Conservation (phyloP, 2,329 filamentous ascomycete species). For the Trichophyton simii region DNA sequence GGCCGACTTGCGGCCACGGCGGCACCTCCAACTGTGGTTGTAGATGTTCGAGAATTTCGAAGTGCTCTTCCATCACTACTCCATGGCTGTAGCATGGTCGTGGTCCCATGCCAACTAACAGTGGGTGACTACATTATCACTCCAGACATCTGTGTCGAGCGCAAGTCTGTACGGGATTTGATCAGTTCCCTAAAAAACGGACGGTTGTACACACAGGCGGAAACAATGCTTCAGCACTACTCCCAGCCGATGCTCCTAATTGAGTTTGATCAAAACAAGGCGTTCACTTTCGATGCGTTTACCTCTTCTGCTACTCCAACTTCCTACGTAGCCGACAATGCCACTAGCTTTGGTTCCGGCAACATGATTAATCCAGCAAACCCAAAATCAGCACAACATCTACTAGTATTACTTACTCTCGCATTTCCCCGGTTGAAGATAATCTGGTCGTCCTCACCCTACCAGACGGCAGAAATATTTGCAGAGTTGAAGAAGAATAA, state of each 20-base stretch:
- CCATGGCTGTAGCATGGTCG: conserved; percentile 74
- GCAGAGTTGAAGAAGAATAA: conserved; percentile 82
- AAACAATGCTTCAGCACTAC: conserved; percentile 92
- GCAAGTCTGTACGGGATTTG: conserved; percentile 83
- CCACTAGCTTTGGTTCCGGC: conserved; percentile 43
- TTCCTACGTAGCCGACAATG: conserved; percentile 43
- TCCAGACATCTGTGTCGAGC: conserved; percentile 82
- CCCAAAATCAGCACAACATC: conserved; percentile 72
- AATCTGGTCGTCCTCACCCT: conserved; percentile 86
- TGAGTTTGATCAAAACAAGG: conserved; percentile 95
- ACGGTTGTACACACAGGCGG: conserved; percentile 78
- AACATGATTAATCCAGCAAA: conserved; percentile 49
- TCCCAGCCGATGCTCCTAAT: conserved; percentile 81
- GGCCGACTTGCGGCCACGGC: conserved; percentile 73
- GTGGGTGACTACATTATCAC: conserved; percentile 94
- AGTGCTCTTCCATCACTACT: conserved; percentile 83
- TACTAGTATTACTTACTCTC: conserved; percentile 81
- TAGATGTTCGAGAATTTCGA: conserved; percentile 92
- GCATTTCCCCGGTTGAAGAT: conserved; percentile 82
- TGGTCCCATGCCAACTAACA: conserved; percentile 90
- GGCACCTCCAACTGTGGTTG: conserved; percentile 77
- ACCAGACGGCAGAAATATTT: conserved; percentile 96
- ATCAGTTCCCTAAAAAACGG: conserved; percentile 88
- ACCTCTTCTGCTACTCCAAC: conserved; percentile 29
- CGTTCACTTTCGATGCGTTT: conserved; percentile 76